Base-by-base conservation (phyloP, 2,329 filamentous ascomycete species). In the Didymella pinodella region DNA sequence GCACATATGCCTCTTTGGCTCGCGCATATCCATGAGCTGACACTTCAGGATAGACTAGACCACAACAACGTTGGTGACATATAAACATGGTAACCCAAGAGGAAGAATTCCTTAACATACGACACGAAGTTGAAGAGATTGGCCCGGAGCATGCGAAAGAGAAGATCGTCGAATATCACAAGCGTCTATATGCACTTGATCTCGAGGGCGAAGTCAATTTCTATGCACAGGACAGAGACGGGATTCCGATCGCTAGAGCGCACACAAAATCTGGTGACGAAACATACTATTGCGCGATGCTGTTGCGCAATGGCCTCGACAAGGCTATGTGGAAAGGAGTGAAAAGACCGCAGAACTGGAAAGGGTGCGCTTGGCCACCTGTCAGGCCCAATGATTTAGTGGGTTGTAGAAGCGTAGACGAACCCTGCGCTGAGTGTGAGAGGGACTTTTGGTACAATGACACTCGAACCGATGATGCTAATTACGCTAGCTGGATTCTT, bases 401-500 rank as follows among this genome's bases (percentile, higher is more conserved):
- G 4, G 50, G 43, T n/a, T 40, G 50, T 5, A 54, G 8, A 16
- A 47, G 18, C 4, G 5, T n/a, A n/a, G 12, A 8, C 18, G 32
- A 54, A 20, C n/a, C 12, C 4, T 40, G 50, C 43, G 25, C 50
- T 5, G 50, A 54, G 32, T 54, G 50, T 18, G 32, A 54, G 7
- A 2, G 4, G 22, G 22, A 22, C 22, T 2, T 22, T 22, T 22
- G 22, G 22, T 22, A 22, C 22, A 3, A 22, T 22, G 22, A 3
- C 22, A 22, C 22, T n/a, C 11, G 10, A 4, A 26, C 32, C 14
- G 51, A 47, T 10, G 31, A 18, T 28, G 28, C 40, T 4, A 22
- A 22, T 22, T 43, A 48, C 7, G 14, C 40, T 20, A 11, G 1
- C 8, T 41, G 34, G 44, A 18, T 43, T 12, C 3, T 14, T 29